A percentile compares a stretch with the other conserved stretches of the same genome.
Evolutionary conservation across 2,329 filamentous ascomycete genomes (phyloP).

Genomic region (Fusarium pseudocircinatum): DNA sequence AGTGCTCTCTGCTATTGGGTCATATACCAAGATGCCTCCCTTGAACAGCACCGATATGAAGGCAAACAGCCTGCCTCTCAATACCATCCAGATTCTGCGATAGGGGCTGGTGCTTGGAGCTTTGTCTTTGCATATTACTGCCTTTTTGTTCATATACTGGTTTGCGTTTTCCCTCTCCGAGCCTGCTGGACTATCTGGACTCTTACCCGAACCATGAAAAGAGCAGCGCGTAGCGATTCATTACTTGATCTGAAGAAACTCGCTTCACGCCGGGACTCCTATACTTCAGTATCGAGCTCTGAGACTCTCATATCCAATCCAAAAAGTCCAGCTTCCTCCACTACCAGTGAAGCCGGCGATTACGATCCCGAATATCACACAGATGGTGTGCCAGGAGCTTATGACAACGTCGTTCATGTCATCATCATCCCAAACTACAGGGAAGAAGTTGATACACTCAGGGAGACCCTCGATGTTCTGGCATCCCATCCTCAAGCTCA

Average conservation of each 20-base stretch:
- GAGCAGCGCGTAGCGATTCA: constrained; percentile 55
- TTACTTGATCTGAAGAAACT: constrained; percentile 58
- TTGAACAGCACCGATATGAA: constrained; percentile 56
- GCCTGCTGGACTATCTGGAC: constrained; percentile 70
- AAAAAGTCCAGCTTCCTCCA: constrained; percentile 57
- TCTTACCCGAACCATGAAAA: constrained; percentile 62
- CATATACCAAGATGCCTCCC: constrained; percentile 60
- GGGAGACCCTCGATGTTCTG: constrained; percentile 74
- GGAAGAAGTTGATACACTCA: constrained; percentile 74
- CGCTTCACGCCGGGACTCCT: constrained; percentile 61
- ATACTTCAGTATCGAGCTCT: constrained; percentile 65
- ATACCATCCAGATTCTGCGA: constrained; percentile 44
- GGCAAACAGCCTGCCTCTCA: constrained; percentile 50
- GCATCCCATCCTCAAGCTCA: constrained; percentile 72
- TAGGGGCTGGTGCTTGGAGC: constrained; percentile 61
- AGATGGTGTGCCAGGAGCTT: constrained; percentile 55
- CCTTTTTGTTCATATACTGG: constrained; percentile 70
- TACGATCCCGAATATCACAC: constrained; percentile 58
- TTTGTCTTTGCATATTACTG: constrained; percentile 71
- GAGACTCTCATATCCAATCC: constrained; percentile 60
- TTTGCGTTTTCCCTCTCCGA: constrained; percentile 70
- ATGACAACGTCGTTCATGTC: constrained; percentile 65
- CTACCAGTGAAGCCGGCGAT: constrained; percentile 63
- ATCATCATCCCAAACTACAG: constrained; percentile 80
- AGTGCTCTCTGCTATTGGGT: constrained; percentile 64